Base-by-base conservation (phyloP, 2,329 filamentous ascomycete species). In the Verticillium albo-atrum region DNA sequence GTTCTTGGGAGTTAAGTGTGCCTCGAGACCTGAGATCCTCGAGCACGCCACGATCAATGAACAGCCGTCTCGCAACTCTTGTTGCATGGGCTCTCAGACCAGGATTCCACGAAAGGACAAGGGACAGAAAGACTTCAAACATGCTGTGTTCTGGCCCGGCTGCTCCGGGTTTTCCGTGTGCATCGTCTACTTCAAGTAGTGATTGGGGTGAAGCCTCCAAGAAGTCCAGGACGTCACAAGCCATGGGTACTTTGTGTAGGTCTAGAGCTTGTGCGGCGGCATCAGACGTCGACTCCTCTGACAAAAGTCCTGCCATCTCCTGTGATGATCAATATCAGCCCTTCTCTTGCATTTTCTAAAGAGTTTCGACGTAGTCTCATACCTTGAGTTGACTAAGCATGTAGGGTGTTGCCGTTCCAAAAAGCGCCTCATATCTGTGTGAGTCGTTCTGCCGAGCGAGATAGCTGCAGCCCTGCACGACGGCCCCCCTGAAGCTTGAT, bases 401-500 rank as follows among this genome's bases (percentile, higher is more conserved):
- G 61, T 86, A 87, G 0, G 80, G 79, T 4, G 84, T 78, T 4
- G 81, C 79, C 26, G 79, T 79, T 6, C 75, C 70, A 67, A 87
- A 88, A 3, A 89, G 71, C n/a, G 77, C 77, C 42, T 77, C 72
- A 63, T 85, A 88, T 54, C 77, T 74, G 10, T 76, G 70, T 12
- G 79, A 69, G 62, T 82, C 75, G 4, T 75, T 71, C 60, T 83
- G 77, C 56, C 79, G 77, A 9, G 85, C 84, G 71, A 89, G 87
- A 68, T 88, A 83, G 37, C 82, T 81, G 65, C 86, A 88, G 12
- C 82, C 83, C 68, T 86, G 84, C 25, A 89, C 79, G 27, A 85
- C 78, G 9, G 86, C 83, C 53, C 88, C 78, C 69, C 87, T 88
- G 71, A 88, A 89, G 57, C 75, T 79, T 57, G 79, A 74, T 9